Evolutionary conservation across 768 basidiomycete species (phyloP), one percentile per base, ranked within the genome.

Genomic region (Lactarius hengduanensis): DNA sequence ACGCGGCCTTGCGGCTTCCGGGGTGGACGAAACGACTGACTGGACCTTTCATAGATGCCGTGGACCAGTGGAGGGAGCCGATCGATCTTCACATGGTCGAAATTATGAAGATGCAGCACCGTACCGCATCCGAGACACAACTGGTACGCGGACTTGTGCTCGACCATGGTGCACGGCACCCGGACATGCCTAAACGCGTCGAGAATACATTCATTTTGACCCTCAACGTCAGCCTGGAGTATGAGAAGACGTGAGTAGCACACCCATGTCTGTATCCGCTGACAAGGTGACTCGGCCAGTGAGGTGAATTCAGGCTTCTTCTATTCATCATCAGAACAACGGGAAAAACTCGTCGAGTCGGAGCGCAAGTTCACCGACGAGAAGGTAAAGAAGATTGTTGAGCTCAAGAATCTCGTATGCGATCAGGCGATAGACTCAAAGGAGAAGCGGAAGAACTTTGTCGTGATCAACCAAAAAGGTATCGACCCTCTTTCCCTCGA

Each of bases 21-120:
- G 20, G 64, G 43, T 57, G 61, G 66, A n/a, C n/a, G n/a, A 40
- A 57, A 75, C 71, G 61, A 65, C 70, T 73, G 71, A 73, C 71
- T 56, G 13, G 38, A 11, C 71, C 61, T 71, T 68, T 70, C 69
- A 61, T 70, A 90, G 86, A 84, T 68, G 77, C 83, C 22, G 79
- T 80, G 68, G 87, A 90, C 73, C 86, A 87, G 71, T 90, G 86
- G 82, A 84, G 83, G 61, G 89, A 95, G 71, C 94, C 96, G 59
- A 96, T 98, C 74, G 97, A 99, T 80, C 82, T 99, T 64, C 96
- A 98, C 79, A 99, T 99, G 97, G 81, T 99, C 60, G 97, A 99
- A 79, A 89, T 98, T 69, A 98, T 98, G 97, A 98, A 98, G 81
- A 99, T 99, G 97, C 96, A 97, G 77, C 97, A 99, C 80, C 91